Conservation (phyloP, 306 rosid species). For the Cajanus cajan region DNA sequence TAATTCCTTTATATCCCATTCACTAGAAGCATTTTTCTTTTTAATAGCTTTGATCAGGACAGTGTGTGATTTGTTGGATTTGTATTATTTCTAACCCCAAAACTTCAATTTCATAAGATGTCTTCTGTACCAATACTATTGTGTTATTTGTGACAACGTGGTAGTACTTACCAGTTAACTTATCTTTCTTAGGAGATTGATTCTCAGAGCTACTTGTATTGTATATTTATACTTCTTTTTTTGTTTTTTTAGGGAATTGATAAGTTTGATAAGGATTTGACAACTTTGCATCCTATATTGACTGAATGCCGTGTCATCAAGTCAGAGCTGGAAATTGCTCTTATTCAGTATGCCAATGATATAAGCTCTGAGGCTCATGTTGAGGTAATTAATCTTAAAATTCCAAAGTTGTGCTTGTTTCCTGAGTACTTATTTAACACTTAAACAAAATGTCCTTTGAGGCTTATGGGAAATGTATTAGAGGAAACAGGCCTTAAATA, state of each 20-base stretch:
- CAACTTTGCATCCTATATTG: conserved; percentile 78
- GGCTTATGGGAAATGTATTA: neutral
- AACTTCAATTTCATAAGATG: neutral
- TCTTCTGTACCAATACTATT: neutral
- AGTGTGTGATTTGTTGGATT: neutral
- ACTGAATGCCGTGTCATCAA: conserved; percentile 87
- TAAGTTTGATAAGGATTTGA: conserved; percentile 64
- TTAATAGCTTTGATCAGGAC: neutral
- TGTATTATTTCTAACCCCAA: conserved; percentile 9
- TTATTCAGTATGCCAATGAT: conserved; percentile 87
- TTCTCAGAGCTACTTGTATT: neutral
- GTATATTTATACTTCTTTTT: conserved; percentile 2
- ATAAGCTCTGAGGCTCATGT: conserved; percentile 95
- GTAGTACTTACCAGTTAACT: neutral
- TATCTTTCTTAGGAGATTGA: neutral
- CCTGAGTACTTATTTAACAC: neutral
- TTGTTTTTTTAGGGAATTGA: conserved; percentile 55
- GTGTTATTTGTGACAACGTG: neutral
- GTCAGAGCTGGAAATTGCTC: conserved; percentile 78
- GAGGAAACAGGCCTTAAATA: neutral
- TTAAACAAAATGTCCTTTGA: conserved; percentile 19
- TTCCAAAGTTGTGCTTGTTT: neutral
- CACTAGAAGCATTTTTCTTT: neutral
- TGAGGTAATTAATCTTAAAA: conserved; percentile 51
- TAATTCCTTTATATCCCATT: neutral